phyloP scores from a whole-genome alignment of 108 stramenopile species.

The Cyclotella sp. region DNA sequence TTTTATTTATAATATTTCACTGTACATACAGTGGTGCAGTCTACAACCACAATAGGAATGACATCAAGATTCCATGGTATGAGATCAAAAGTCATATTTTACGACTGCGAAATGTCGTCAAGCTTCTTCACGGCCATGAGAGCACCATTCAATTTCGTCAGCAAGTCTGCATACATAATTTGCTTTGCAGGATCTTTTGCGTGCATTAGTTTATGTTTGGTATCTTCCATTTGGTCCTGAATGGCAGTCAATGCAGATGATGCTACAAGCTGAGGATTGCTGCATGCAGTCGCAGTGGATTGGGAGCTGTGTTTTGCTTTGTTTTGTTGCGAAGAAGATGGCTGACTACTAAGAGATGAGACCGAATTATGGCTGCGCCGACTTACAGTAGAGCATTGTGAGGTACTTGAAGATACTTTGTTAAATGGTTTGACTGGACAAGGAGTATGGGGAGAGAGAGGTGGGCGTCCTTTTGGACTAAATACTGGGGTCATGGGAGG shows the following conservation, averaged over 20 bases:
- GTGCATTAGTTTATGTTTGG: slow-evolving; percentile 5
- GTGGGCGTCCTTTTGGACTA: no score
- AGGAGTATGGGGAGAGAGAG: no score
- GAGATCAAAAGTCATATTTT: neutral
- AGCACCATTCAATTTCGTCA: slow-evolving; percentile 17
- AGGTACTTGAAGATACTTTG: no score
- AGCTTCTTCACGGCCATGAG: slow-evolving; percentile 12
- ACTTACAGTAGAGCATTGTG: no score
- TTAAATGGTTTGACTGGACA: no score
- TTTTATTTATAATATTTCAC: no score
- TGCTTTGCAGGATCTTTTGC: slow-evolving; percentile 3
- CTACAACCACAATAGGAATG: no score
- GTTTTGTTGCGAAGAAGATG: neutral
- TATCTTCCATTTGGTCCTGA: slow-evolving; percentile 4
- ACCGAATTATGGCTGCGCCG: no score
- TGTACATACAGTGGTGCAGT: no score
- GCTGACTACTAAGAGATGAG: neutral
- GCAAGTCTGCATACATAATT: slow-evolving; percentile 3
- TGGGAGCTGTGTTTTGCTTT: neutral
- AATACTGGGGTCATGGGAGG: no score
- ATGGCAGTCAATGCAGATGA: slow-evolving; percentile 7
- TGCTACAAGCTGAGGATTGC: neutral
- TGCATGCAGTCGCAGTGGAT: neutral
- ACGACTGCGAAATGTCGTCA: neutral
- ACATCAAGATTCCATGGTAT: no score